Evolutionary conservation across 345 rosid species (phyloP).

Genomic region (Moricandia arvensis): DNA sequence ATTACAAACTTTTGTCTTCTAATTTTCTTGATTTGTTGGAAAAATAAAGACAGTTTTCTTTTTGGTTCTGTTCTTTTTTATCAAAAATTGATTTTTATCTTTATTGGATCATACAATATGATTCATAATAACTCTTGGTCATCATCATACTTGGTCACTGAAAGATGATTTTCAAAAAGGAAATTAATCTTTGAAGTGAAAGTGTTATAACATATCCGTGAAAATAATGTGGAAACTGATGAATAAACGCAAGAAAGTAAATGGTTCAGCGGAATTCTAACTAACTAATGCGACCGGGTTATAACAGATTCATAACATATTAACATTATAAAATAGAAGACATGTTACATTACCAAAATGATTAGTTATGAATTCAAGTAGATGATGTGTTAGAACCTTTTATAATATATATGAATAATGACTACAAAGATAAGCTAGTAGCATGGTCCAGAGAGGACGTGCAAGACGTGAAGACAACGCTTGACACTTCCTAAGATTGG

Average conservation of each 20-base stretch:
- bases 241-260: background rate
- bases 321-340: background rate
- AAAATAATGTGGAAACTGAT: background rate
- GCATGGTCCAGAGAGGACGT: conserved; percentile 35
- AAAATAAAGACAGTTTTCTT: background rate
- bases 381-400: conserved; percentile 3
- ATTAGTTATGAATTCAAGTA: background rate
- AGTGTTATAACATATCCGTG: background rate
- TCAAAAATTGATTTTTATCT: background rate
- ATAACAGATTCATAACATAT: background rate
- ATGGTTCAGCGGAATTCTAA: background rate
- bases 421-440: conserved; percentile 13
- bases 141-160: background rate
- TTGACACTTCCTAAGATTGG: conserved; percentile 17
- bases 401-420: background rate
- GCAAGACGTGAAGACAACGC: conserved; percentile 52
- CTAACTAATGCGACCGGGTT: too few species aligned
- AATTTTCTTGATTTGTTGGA: conserved; percentile 22
- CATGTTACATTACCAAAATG: conserved; percentile 10
- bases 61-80: background rate
- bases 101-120: background rate
- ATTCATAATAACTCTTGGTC: background rate
- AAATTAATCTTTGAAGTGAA: background rate
- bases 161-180: background rate
- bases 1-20: conserved; percentile 20